Percentiles rank a stretch among this genome's conserved stretches.
Evolutionary conservation across 1,139 yeast genomes (phyloP).

Genomic region (Pichia sp.): DNA sequence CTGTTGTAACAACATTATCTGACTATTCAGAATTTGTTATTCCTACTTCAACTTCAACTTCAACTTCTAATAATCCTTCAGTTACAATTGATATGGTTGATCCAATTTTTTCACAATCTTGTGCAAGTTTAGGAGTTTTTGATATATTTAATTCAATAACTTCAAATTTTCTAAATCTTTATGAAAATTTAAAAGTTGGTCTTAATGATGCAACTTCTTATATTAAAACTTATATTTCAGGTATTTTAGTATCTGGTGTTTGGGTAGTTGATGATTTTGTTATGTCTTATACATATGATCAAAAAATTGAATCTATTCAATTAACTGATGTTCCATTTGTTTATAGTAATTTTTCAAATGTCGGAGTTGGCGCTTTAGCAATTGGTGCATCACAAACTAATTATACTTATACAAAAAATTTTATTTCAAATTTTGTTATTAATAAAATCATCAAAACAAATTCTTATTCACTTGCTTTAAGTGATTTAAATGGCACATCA

Average conservation of each 20-base stretch:
- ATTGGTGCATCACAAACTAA: slow-evolving; percentile 36
- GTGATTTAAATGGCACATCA: slow-evolving; percentile 23
- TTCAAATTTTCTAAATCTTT: slow-evolving; percentile 7
- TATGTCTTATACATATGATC: not conserved
- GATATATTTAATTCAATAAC: slow-evolving; percentile 16
- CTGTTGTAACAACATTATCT: slow-evolving; percentile 3
- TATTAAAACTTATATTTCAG: slow-evolving; percentile 13
- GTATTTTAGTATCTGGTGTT: slow-evolving; percentile 20
- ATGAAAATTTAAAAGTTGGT: not conserved
- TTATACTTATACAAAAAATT: slow-evolving; percentile 7
- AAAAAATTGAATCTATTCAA: slow-evolving; percentile 1
- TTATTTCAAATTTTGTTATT: slow-evolving; percentile 37
- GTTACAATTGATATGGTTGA: slow-evolving; percentile 1
- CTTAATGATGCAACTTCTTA: slow-evolving; percentile 12
- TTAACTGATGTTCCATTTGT: slow-evolving; percentile 29
- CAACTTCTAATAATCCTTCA: not conserved
- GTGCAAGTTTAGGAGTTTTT: slow-evolving; percentile 14
- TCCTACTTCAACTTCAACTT: not conserved
- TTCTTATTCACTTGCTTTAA: slow-evolving; percentile 53
- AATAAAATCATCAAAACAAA: slow-evolving; percentile 36
- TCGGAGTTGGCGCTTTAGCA: slow-evolving; percentile 53
- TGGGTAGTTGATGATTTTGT: slow-evolving; percentile 22
- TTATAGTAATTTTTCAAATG: slow-evolving; percentile 35
- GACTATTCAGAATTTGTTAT: not conserved
- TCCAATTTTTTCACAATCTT: slow-evolving; percentile 1